These are phyloP conservation scores for Holtermannia corniformis DNA, from an alignment of 768 basidiomycete genomes.

Conservation along the genomic window DNA sequence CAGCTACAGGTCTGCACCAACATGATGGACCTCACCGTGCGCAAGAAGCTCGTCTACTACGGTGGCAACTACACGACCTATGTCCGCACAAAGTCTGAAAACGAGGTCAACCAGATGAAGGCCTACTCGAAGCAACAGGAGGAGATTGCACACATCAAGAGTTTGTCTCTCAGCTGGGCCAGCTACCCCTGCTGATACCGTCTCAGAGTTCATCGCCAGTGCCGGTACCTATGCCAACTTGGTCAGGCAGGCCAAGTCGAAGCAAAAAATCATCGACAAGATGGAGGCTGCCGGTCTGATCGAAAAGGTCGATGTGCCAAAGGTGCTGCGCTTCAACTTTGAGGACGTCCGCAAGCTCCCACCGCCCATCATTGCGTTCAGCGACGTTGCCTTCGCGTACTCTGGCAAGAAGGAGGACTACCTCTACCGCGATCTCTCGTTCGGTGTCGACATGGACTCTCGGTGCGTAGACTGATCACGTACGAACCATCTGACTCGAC, in stretches of 20 bases:
- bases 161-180: constrained; percentile 45
- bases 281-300: constrained; percentile 98
- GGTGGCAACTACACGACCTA: constrained; percentile 95
- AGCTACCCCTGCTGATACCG: no score
- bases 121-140: constrained; percentile 98
- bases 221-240: constrained; percentile 99
- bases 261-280: constrained; percentile 99
- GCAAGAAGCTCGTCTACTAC: constrained; percentile 88
- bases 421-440: constrained; percentile 78
- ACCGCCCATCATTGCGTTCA: constrained; percentile 94
- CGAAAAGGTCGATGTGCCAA: constrained; percentile 72
- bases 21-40: constrained; percentile 86
- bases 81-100: constrained; percentile 89
- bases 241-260: constrained; percentile 97
- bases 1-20: constrained; percentile 93
- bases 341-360: constrained; percentile 89
- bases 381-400: constrained; percentile 89
- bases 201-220: constrained; percentile 84
- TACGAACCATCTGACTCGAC: neutral
- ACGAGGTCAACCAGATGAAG: constrained; percentile 99
- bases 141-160: constrained; percentile 96
- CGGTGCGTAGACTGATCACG: constrained; percentile 21
- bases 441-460: constrained; percentile 74
- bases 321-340: constrained; percentile 82
- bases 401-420: constrained; percentile 79